phyloP scores from a whole-genome alignment of 345 rosid genomes.

The Populus deltoides region DNA sequence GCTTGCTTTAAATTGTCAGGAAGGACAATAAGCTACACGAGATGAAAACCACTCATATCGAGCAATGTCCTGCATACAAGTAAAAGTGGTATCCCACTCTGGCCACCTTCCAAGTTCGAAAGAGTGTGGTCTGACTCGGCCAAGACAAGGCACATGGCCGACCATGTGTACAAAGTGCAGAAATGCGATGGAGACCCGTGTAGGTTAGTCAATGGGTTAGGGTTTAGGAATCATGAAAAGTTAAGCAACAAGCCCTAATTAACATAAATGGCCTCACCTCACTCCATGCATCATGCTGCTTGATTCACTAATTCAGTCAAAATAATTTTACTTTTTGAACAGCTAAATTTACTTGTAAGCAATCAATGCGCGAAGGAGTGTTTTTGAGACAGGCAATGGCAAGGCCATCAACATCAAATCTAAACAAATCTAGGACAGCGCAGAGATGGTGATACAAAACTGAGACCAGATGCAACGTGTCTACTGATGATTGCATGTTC shows the following conservation, averaged over 20 bases:
- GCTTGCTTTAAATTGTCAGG: too few relatives aligned
- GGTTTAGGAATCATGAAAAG: too few relatives aligned
- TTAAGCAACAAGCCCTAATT: background rate
- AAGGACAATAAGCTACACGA: too few relatives aligned
- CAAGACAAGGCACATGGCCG: slow-evolving; percentile 9
- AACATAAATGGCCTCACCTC: background rate
- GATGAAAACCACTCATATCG: too few relatives aligned
- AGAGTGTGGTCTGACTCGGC: background rate
- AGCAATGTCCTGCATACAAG: too few relatives aligned
- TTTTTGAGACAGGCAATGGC: background rate
- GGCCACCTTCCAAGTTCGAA: too few relatives aligned
- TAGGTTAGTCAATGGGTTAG: background rate
- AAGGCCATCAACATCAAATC: slow-evolving; percentile 34
- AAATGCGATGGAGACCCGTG: background rate
- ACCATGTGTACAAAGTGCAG: background rate
- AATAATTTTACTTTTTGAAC: background rate
- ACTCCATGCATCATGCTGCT: background rate
- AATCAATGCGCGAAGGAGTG: background rate
- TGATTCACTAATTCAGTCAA: background rate
- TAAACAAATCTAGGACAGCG: slow-evolving; percentile 31
- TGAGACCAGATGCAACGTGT: slow-evolving; percentile 21
- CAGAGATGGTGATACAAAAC: slow-evolving; percentile 7
- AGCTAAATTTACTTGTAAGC: background rate
- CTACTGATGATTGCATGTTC: background rate
- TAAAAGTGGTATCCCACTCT: too few relatives aligned